Evolutionary conservation across 2,329 filamentous ascomycete species (phyloP), one percentile per base, ranked within the genome.

Genomic region (Venturia carpophila): DNA sequence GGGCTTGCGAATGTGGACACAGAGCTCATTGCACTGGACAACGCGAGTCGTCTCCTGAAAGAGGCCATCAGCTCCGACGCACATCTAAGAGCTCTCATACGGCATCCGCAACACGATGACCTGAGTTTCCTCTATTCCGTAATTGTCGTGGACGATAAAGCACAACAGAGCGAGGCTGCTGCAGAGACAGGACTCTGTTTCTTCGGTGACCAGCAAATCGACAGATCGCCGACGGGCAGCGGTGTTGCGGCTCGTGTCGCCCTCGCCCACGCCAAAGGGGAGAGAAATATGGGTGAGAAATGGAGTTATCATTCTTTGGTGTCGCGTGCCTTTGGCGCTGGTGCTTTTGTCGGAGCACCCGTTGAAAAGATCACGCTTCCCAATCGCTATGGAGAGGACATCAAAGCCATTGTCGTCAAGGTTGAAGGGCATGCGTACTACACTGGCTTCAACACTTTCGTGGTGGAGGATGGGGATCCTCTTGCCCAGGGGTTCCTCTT

Each of bases 181-280:
- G 9, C 24, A n/a, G 63, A 65, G 41, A 42, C n/a, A 24, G 63
- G 52, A 39, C 58, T 65, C 30, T 80, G 77, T 68, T 77, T 76
- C 70, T 78, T 80, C 66, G 78, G 78, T 0, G 75, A 79, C 37
- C 75, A 77, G 63, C 77, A 81, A 67, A 75, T 82, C 52, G 80
- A 84, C 69, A 74, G 79, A 24, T 75, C 71, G 6, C 73, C 74
- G 0, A 75, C 73, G n/a, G 72, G 74, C 0, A 71, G 69, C 47
- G 72, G 71, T 1, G 71, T 73, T 17, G 69, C 70, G 24, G 73
- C 74, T 17, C 66, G 73, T 34, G 67, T 74, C 10, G 74, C 74
- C 30, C 58, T 67, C 52, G 69, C 69, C 2, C 63, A 67, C 58
- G 70, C 67, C 10, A 67, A 62, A 39, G 69, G 69, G 3, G 52